phyloP scores from a whole-genome alignment of 495 filamentous ascomycete species.

The Penicillium macrosclerotiorum region DNA sequence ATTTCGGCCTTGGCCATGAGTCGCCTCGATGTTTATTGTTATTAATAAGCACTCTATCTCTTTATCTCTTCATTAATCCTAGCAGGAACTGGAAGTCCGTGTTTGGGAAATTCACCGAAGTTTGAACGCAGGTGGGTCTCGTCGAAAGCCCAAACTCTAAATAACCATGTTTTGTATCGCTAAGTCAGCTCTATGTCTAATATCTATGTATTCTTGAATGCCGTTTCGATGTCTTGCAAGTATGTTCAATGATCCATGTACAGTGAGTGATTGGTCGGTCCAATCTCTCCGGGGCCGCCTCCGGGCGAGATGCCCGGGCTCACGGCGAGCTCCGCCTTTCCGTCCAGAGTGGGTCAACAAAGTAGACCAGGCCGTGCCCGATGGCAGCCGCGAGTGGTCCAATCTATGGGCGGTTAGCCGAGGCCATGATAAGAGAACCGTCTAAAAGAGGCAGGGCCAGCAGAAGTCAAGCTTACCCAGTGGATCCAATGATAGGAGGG shows the following conservation, averaged over 20 bases:
- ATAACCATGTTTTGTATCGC: too few species aligned
- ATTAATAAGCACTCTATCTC: too few species aligned
- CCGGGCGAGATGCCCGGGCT: constrained; percentile 6
- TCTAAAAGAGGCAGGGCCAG: neutral
- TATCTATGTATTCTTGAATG: neutral
- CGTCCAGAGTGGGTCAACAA: constrained; percentile 29
- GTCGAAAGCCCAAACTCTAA: too few species aligned
- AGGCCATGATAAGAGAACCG: constrained; percentile 2
- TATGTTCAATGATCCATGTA: neutral
- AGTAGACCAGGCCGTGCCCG: constrained; percentile 31
- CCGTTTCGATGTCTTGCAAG: too few species aligned
- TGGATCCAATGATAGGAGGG: constrained; percentile 36
- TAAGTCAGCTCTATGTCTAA: neutral
- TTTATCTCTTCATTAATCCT: too few species aligned
- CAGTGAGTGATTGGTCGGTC: neutral
- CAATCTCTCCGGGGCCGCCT: constrained; percentile 7
- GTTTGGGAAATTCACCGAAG: too few species aligned
- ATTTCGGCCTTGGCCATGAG: too few species aligned
- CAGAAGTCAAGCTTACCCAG: constrained; percentile 24
- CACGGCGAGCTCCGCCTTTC: constrained; percentile 21
- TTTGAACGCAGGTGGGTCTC: too few species aligned
- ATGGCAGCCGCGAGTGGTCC: constrained; percentile 27
- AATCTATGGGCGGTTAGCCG: constrained; percentile 20
- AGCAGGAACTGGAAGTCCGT: too few species aligned
- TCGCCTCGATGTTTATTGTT: too few species aligned